Conservation (phyloP, 164 flowering plant species). For the Akebia trifoliata region DNA sequence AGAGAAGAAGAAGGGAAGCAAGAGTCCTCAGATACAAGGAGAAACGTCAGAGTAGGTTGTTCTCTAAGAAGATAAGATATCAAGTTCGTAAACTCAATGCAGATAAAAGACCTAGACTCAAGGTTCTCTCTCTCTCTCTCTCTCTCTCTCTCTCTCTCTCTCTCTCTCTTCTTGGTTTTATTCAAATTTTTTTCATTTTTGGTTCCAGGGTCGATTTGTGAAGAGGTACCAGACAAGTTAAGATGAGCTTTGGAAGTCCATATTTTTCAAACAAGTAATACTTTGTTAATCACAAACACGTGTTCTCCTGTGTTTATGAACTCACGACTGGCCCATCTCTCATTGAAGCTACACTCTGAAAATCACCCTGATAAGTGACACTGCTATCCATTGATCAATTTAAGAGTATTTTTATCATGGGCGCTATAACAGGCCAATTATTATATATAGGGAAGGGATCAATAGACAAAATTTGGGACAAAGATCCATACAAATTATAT, state of each 20-base stretch:
- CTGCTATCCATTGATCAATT: too few relatives aligned
- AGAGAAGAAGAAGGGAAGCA: constrained; percentile 56
- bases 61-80: constrained; percentile 73
- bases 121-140: constrained; percentile 25
- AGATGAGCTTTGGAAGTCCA: constrained; percentile 1
- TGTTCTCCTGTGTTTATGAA: too few relatives aligned
- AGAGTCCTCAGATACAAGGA: constrained; percentile 67
- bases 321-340: too few relatives aligned
- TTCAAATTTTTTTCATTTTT: neutral
- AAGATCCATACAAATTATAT: too few relatives aligned
- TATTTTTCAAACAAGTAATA: too few relatives aligned
- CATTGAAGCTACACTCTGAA: too few relatives aligned
- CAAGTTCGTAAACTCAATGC: constrained; percentile 80
- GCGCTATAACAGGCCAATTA: too few relatives aligned
- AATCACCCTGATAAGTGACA: too few relatives aligned
- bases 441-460: too few relatives aligned
- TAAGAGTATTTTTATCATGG: too few relatives aligned
- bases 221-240: constrained; percentile 29
- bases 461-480: too few relatives aligned
- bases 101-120: constrained; percentile 65
- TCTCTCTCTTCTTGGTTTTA: neutral
- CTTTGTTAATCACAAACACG: too few relatives aligned
- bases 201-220: constrained; percentile 55
- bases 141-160: neutral
- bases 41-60: constrained; percentile 54